phyloP scores from a whole-genome alignment of 2,329 filamentous ascomycete genomes.

The Alternaria angustiovoidea region DNA sequence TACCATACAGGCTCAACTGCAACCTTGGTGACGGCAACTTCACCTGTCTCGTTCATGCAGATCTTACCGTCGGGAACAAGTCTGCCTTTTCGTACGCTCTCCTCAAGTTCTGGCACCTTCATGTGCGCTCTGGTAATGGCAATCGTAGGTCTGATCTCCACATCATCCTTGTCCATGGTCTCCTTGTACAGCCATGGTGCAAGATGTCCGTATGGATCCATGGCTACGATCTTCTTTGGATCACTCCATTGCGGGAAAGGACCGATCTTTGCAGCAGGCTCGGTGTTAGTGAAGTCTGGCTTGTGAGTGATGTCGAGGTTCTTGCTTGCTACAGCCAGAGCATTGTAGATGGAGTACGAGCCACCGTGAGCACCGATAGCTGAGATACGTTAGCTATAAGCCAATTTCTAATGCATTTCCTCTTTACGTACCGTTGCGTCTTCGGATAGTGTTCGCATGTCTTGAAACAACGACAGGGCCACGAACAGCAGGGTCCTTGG shows the following conservation, averaged over 20 bases:
- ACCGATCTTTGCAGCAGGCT: slow-evolving; percentile 88
- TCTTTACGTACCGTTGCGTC: slow-evolving; percentile 72
- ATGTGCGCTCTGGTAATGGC: slow-evolving; percentile 93
- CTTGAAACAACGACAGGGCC: slow-evolving; percentile 90
- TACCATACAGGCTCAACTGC: slow-evolving; percentile 87
- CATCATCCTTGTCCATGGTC: slow-evolving; percentile 76
- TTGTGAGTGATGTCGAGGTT: slow-evolving; percentile 85
- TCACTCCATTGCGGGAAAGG: slow-evolving; percentile 91
- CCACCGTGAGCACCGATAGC: slow-evolving; percentile 80
- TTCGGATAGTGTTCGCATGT: slow-evolving; percentile 75
- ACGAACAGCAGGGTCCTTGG: slow-evolving; percentile 74
- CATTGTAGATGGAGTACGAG: slow-evolving; percentile 95
- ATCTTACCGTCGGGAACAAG: slow-evolving; percentile 86
- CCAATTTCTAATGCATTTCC: background rate
- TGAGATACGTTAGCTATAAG: slow-evolving; percentile 33
- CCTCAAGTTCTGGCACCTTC: slow-evolving; percentile 93
- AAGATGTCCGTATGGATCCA: slow-evolving; percentile 94
- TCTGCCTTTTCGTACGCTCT: slow-evolving; percentile 81
- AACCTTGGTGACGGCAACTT: slow-evolving; percentile 93
- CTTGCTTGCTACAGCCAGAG: slow-evolving; percentile 88
- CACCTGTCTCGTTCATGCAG: slow-evolving; percentile 83
- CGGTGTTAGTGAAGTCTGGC: slow-evolving; percentile 82
- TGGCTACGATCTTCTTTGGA: slow-evolving; percentile 92
- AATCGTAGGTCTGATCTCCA: slow-evolving; percentile 89
- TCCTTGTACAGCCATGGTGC: slow-evolving; percentile 84